phyloP scores from a whole-genome alignment of 75 land plant species.

The Cupressus sempervirens region DNA sequence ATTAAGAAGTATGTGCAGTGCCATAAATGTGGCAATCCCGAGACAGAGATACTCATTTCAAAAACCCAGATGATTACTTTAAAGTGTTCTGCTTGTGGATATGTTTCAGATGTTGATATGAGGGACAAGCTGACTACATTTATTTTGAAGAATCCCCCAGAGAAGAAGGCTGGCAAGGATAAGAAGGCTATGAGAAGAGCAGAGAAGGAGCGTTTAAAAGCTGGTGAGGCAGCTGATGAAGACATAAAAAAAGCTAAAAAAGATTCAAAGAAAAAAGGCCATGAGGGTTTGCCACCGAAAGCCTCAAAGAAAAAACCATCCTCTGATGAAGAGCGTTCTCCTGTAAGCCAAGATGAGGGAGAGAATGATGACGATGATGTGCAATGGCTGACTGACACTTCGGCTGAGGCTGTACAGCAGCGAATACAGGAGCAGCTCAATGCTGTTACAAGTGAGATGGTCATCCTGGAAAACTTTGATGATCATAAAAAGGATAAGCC shows the following conservation, averaged over 20 bases:
- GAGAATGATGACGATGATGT: constrained; percentile 68
- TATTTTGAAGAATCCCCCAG: constrained; percentile 97
- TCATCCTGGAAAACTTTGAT: constrained; percentile 50
- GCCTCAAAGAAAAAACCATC: constrained; percentile 40
- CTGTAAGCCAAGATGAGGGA: constrained; percentile 69
- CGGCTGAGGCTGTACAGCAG: constrained; percentile 70
- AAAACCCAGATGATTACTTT: constrained; percentile 78
- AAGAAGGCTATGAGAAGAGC: constrained; percentile 91
- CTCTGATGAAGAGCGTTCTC: constrained; percentile 84
- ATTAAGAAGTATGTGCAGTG: constrained; percentile 99
- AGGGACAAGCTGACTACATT: constrained; percentile 93
- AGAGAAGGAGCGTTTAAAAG: constrained; percentile 94
- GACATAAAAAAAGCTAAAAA: constrained; percentile 77
- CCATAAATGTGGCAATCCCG: constrained; percentile 96
- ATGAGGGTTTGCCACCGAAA: constrained; percentile 19
- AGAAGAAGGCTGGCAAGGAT: constrained; percentile 80
- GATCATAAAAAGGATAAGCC: constrained; percentile 30
- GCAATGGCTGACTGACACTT: constrained; percentile 95
- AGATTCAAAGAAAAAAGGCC: constrained; percentile 55
- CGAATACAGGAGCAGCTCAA: constrained; percentile 89
- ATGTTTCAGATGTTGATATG: constrained; percentile 91
- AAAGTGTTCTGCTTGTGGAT: constrained; percentile 98
- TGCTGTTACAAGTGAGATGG: constrained; percentile 92
- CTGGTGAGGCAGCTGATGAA: constrained; percentile 94
- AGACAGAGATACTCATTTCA: constrained; percentile 80